phyloP scores from a whole-genome alignment of 2,329 filamentous ascomycete genomes.

The Beauveria rudraprayagi region DNA sequence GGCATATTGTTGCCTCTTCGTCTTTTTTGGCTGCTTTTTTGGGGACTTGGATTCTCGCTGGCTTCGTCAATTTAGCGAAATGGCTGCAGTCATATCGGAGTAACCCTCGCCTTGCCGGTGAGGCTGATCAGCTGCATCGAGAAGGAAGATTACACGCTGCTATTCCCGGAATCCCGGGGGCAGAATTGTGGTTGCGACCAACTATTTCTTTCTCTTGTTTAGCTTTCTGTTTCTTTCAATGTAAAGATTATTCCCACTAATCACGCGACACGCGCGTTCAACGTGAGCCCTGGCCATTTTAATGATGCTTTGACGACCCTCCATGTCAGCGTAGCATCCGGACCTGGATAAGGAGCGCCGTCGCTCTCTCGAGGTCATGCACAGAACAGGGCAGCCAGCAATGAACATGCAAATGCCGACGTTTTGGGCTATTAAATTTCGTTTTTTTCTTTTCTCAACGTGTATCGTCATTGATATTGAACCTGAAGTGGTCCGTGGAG shows the following conservation, averaged over 20 bases:
- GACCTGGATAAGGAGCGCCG: not conserved
- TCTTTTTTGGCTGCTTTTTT: not conserved
- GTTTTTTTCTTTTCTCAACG: not conserved
- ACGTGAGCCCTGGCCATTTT: not conserved
- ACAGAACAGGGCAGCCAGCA: not conserved
- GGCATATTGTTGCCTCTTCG: not conserved
- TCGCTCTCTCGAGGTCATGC: not conserved
- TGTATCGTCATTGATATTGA: not conserved
- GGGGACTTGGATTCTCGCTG: not conserved
- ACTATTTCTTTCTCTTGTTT: not conserved
- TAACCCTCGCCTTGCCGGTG: not conserved
- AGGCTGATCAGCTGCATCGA: not conserved
- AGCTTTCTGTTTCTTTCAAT: not conserved
- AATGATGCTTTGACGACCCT: not conserved
- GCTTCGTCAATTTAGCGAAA: not conserved
- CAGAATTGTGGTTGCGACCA: not conserved
- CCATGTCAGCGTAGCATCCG: slow-evolving; percentile 11
- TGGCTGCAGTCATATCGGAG: not conserved
- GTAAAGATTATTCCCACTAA: not conserved
- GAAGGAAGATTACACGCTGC: not conserved
- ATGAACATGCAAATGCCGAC: not conserved
- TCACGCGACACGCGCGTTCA: not conserved
- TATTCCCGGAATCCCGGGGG: no score
- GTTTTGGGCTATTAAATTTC: not conserved
- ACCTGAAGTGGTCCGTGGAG: not conserved